A percentile compares a stretch with the other conserved stretches of the same genome.
Evolutionary conservation across 495 filamentous ascomycete species (phyloP).

Genomic region (Aspergillus sclerotiicarbonarius): DNA sequence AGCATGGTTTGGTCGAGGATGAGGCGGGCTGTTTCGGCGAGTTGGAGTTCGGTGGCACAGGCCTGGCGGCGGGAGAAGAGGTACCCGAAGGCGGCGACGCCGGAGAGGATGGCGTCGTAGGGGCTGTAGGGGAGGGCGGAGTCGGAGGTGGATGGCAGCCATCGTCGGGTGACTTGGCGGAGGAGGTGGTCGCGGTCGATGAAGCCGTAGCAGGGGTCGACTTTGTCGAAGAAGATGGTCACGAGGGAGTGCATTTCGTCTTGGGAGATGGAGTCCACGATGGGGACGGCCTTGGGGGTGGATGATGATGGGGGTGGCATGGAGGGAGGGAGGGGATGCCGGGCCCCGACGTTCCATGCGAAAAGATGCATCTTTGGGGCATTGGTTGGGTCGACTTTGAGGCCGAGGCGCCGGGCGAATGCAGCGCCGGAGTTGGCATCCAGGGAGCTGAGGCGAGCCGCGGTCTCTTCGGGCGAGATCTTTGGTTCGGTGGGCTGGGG

Average conservation of each 20-base stretch:
- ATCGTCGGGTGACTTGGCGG: conserved; percentile 34
- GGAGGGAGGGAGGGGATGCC: conserved; percentile 26
- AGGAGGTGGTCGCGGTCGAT: conserved; percentile 40
- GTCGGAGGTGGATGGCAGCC: conserved; percentile 24
- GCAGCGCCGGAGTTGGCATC: conserved; percentile 56
- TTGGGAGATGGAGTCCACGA: conserved; percentile 40
- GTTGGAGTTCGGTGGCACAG: conserved; percentile 27
- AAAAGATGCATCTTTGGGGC: conserved; percentile 55
- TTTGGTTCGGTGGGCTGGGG: background rate
- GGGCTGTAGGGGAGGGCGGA: conserved; percentile 21
- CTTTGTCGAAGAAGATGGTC: conserved; percentile 47
- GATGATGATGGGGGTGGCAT: conserved; percentile 12
- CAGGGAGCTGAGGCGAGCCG: conserved; percentile 34
- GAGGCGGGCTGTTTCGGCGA: conserved; percentile 41
- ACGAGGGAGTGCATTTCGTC: conserved; percentile 41
- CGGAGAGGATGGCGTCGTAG: conserved; percentile 48
- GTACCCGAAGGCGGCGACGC: conserved; percentile 48
- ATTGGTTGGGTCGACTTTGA: conserved; percentile 47
- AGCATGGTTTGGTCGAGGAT: conserved; percentile 44
- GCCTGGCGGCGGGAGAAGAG: conserved; percentile 43
- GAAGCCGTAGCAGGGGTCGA: conserved; percentile 51
- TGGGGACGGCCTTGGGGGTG: conserved; percentile 13
- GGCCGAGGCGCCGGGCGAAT: conserved; percentile 52
- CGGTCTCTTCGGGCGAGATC: conserved; percentile 8
- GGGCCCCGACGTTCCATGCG: conserved; percentile 54